Evolutionary conservation across 257 asterid species (phyloP).

Genomic region (Dorcoceras hygrometricum): DNA sequence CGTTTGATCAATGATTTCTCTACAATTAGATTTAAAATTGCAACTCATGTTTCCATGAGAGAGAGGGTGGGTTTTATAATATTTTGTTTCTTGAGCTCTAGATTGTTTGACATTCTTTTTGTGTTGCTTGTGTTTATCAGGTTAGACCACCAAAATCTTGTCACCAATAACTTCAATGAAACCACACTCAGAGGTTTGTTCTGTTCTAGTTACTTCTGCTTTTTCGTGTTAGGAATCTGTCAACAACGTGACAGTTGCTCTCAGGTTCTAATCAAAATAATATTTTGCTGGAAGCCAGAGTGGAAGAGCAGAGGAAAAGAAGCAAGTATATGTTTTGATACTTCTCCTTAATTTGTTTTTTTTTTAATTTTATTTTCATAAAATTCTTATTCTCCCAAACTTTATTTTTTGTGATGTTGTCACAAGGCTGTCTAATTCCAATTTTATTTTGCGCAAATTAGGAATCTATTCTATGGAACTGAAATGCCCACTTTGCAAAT

Average conservation of each 20-base stretch:
- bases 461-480: slow-evolving; percentile 50
- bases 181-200: slow-evolving; percentile 46
- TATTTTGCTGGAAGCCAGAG: slow-evolving; percentile 27
- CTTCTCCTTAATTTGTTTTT: not conserved
- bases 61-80: too few species aligned
- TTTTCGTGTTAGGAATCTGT: slow-evolving; percentile 11
- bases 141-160: slow-evolving; percentile 39
- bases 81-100: too few species aligned
- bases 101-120: too few species aligned
- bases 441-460: slow-evolving; percentile 32
- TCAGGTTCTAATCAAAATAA: slow-evolving; percentile 46
- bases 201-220: slow-evolving; percentile 11
- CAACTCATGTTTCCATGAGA: too few species aligned
- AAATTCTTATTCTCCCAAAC: slow-evolving; percentile 13
- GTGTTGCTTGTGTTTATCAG: slow-evolving; percentile 31
- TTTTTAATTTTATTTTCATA: slow-evolving; percentile 10
- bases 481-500: slow-evolving; percentile 69
- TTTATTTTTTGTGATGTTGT: slow-evolving; percentile 24
- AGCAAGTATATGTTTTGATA: slow-evolving; percentile 42
- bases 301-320: slow-evolving; percentile 36
- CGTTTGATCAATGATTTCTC: too few species aligned
- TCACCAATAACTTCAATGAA: slow-evolving; percentile 30
- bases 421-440: slow-evolving; percentile 34
- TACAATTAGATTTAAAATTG: too few species aligned
- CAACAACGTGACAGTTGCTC: slow-evolving; percentile 18